These are phyloP conservation scores for Euphorbia corollata DNA, from an alignment of 441 rosid species.

Conservation along the genomic window DNA sequence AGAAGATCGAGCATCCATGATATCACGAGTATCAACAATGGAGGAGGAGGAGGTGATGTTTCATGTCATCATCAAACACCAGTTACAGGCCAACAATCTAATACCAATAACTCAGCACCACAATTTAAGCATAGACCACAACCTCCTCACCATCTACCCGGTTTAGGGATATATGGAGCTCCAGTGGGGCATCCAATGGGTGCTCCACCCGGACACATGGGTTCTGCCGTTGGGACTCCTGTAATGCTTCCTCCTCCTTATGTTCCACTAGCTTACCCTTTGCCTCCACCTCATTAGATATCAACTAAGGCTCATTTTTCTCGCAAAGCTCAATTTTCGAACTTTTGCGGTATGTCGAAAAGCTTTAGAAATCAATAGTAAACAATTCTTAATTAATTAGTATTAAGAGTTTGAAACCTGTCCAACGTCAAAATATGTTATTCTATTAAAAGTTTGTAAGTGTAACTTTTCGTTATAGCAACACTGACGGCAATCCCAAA, in stretches of 20 bases:
- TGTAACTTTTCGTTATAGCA: no score
- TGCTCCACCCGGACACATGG: slow-evolving; percentile 51
- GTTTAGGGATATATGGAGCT: slow-evolving; percentile 60
- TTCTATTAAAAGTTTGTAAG: no score
- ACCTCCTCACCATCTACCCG: slow-evolving; percentile 32
- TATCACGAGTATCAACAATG: slow-evolving; percentile 69
- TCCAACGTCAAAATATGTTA: no score
- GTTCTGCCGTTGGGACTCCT: slow-evolving; percentile 74
- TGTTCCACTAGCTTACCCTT: slow-evolving; percentile 60
- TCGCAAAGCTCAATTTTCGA: no score
- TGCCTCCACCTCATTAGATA: slow-evolving; percentile 47
- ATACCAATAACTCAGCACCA: slow-evolving; percentile 24
- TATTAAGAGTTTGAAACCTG: no score
- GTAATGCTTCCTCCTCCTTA: slow-evolving; percentile 71
- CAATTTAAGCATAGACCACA: slow-evolving; percentile 39
- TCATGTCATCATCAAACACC: slow-evolving; percentile 54
- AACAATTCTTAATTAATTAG: no score
- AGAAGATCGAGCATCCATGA: slow-evolving; percentile 95
- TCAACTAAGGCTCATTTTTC: no score
- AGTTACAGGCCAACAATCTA: slow-evolving; percentile 70
- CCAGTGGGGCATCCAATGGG: slow-evolving; percentile 65
- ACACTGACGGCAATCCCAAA: no score
- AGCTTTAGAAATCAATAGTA: no score
- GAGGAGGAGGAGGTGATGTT: slow-evolving; percentile 35
- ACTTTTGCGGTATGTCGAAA: no score